These are phyloP conservation scores for Ensete glaucum DNA, from an alignment of 176 grass and related monocot species.

Conservation along the genomic window DNA sequence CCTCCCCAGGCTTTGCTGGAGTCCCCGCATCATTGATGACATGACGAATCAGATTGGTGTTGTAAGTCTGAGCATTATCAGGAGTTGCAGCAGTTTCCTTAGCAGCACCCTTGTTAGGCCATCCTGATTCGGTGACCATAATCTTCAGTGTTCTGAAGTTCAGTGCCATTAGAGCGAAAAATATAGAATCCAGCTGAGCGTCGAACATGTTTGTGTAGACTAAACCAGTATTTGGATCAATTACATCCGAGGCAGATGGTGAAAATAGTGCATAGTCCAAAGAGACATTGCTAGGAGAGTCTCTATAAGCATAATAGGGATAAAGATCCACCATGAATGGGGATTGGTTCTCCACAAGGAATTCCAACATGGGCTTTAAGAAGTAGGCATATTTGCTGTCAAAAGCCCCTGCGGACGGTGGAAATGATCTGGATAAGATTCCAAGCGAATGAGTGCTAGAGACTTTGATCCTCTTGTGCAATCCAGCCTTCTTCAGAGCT, in stretches of 20 bases:
- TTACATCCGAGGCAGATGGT: constrained; percentile 42
- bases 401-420: constrained; percentile 79
- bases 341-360: constrained; percentile 79
- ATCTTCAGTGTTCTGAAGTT: constrained; percentile 91
- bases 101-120: constrained; percentile 72
- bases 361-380: constrained; percentile 89
- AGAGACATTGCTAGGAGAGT: constrained; percentile 73
- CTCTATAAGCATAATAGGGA: constrained; percentile 87
- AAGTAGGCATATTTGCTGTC: constrained; percentile 89
- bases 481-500: constrained; percentile 65
- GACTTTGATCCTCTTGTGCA: constrained; percentile 91
- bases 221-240: constrained; percentile 82
- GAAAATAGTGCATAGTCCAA: constrained; percentile 74
- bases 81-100: constrained; percentile 72
- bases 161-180: constrained; percentile 76
- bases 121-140: constrained; percentile 84
- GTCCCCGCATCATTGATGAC: constrained; percentile 86
- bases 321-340: constrained; percentile 98
- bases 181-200: constrained; percentile 81
- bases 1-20: constrained; percentile 69
- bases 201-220: constrained; percentile 97
- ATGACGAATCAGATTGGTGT: constrained; percentile 77
- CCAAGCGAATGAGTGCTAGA: constrained; percentile 92
- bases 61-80: constrained; percentile 89
- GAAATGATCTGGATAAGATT: constrained; percentile 75